These are phyloP conservation scores for Penicillium sp. DNA, from an alignment of 2,329 filamentous ascomycete species.

Conservation along the genomic window DNA sequence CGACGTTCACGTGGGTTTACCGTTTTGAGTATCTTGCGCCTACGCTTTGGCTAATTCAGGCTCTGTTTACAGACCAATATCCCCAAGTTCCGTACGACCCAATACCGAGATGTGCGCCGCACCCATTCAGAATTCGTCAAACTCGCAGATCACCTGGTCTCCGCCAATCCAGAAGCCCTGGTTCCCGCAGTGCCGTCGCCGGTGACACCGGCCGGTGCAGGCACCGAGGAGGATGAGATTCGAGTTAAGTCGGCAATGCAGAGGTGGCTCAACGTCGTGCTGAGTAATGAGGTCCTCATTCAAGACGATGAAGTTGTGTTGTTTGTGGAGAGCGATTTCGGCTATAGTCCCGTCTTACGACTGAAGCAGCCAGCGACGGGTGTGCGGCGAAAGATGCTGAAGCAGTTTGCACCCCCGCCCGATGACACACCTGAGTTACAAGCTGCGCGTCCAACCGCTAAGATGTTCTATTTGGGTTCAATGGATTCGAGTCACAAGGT, in stretches of 20 bases:
- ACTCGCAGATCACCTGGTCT: slow-evolving; percentile 92
- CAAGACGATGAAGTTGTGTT: slow-evolving; percentile 95
- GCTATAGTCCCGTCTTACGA: slow-evolving; percentile 91
- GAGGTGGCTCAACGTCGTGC: slow-evolving; percentile 91
- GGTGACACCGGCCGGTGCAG: slow-evolving; percentile 88
- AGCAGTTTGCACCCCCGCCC: slow-evolving; percentile 95
- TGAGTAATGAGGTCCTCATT: slow-evolving; percentile 86
- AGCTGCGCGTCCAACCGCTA: slow-evolving; percentile 83
- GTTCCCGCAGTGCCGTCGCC: slow-evolving; percentile 93
- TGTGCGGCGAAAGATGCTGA: slow-evolving; percentile 88
- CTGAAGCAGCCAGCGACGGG: slow-evolving; percentile 97
- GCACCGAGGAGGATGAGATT: slow-evolving; percentile 90
- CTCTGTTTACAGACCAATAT: slow-evolving; percentile 73
- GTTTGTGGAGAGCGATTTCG: slow-evolving; percentile 98
- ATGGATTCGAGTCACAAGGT: slow-evolving; percentile 99
- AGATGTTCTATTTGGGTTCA: slow-evolving; percentile 88
- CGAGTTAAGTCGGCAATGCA: slow-evolving; percentile 87
- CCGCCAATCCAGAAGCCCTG: slow-evolving; percentile 92
- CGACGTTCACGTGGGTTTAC: slow-evolving; percentile 78
- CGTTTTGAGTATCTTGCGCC: slow-evolving; percentile 4
- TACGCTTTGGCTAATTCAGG: slow-evolving; percentile 6
- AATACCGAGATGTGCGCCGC: slow-evolving; percentile 94
- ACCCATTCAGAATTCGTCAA: slow-evolving; percentile 95
- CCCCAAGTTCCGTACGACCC: slow-evolving; percentile 94
- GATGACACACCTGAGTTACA: slow-evolving; percentile 95